Evolutionary conservation across 1,284 basidiomycete species (phyloP).

Genomic region (Ustilago loliicola): DNA sequence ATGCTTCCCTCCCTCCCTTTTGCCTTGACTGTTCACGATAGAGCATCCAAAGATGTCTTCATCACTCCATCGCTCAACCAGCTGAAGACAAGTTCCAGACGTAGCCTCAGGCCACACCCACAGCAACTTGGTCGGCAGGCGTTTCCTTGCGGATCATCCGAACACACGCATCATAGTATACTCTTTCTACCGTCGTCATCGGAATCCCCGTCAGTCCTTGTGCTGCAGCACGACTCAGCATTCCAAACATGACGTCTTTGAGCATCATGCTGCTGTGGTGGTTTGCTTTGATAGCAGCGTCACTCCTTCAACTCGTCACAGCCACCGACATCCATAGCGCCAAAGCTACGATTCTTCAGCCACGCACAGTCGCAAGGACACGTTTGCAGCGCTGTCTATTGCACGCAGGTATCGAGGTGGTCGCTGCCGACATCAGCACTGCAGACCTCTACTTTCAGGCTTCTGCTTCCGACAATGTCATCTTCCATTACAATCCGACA

Average conservation of each 20-base stretch:
- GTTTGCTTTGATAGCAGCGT: background rate
- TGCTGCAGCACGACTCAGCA: background rate
- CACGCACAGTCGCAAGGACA: conserved; percentile 6
- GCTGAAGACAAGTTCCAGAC: too few relatives aligned
- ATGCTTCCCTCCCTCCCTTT: too few relatives aligned
- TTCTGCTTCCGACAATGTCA: conserved; percentile 68
- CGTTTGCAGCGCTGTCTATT: conserved; percentile 25
- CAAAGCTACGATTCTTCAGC: conserved; percentile 6
- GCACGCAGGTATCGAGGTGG: conserved; percentile 31
- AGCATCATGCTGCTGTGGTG: background rate
- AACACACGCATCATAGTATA: background rate
- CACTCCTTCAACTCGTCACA: background rate
- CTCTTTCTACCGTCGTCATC: background rate
- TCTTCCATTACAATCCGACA: conserved; percentile 67
- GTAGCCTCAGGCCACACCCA: too few relatives aligned
- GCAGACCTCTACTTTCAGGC: conserved; percentile 41
- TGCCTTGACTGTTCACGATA: too few relatives aligned
- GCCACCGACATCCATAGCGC: background rate
- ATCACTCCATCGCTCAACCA: too few relatives aligned
- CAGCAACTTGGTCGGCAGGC: too few relatives aligned
- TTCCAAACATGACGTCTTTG: background rate
- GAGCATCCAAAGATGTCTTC: too few relatives aligned
- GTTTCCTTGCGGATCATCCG: too few relatives aligned
- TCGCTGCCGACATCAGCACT: conserved; percentile 34
- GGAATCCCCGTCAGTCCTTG: background rate